Conservation (phyloP, 768 basidiomycete genomes). For the Suillus plorans region DNA sequence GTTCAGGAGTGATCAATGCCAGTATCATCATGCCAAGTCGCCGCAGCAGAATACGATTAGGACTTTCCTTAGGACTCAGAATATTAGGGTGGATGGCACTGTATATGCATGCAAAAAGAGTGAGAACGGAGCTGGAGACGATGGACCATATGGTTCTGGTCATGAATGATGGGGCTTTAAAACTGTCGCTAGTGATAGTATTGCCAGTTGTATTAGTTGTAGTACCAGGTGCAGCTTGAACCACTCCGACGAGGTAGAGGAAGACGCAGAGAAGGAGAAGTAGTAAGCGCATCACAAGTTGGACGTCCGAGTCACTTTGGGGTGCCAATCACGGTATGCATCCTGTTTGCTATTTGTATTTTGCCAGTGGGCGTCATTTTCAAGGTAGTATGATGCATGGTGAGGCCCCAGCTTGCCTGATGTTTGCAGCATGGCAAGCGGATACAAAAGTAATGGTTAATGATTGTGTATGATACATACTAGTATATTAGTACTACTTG, state of each 20-base stretch:
- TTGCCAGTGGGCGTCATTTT: too few species aligned
- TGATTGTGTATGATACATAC: too few species aligned
- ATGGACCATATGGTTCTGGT: constrained; percentile 23
- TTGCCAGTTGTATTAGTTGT: too few species aligned
- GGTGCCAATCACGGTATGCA: too few species aligned
- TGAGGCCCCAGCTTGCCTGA: too few species aligned
- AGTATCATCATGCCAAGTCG: constrained; percentile 14
- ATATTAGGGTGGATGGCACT: constrained; percentile 28
- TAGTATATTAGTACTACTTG: too few species aligned
- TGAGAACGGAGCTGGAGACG: constrained; percentile 23
- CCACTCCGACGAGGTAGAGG: background rate
- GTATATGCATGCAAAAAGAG: constrained; percentile 26
- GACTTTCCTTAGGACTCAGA: constrained; percentile 4
- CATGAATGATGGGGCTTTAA: background rate
- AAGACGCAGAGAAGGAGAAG: background rate
- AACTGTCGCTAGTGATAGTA: background rate
- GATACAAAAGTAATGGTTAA: too few species aligned
- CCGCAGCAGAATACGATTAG: background rate
- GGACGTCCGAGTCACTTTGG: too few species aligned
- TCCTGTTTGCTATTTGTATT: too few species aligned
- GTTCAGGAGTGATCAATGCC: constrained; percentile 24
- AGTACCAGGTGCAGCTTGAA: background rate
- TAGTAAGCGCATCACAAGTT: background rate
- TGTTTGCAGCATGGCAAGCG: too few species aligned
- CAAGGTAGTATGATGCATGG: too few species aligned